A percentile compares a stretch with the other conserved stretches of the same genome.
Conservation (phyloP, 176 grass and related monocot genomes). For the Phoenix roebelenii region DNA sequence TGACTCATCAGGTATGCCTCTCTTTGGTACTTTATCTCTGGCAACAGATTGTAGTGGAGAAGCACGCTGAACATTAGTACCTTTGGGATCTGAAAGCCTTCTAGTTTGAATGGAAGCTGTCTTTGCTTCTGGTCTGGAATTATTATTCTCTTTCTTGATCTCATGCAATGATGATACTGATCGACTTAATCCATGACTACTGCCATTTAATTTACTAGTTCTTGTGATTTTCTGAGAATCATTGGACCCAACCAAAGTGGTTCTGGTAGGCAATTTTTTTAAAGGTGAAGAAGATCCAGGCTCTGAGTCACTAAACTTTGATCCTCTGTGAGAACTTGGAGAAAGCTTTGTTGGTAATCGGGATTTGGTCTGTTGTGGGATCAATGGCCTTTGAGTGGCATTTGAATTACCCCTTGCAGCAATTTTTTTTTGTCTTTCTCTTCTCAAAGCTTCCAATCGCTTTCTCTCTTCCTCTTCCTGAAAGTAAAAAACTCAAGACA, state of each 20-base stretch:
- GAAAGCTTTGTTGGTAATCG: constrained; percentile 20
- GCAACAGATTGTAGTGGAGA: constrained; percentile 18
- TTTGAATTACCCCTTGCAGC: constrained; percentile 38
- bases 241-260: constrained; percentile 23
- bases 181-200: constrained; percentile 46
- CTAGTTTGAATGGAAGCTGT: constrained; percentile 24
- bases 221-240: constrained; percentile 18
- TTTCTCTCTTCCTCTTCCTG: constrained; percentile 90
- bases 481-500: constrained; percentile 10
- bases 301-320: constrained; percentile 38
- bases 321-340: constrained; percentile 52
- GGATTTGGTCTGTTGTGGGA: constrained; percentile 7
- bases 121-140: constrained; percentile 18
- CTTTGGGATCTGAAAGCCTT: constrained; percentile 60
- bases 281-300: constrained; percentile 15
- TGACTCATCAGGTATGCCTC: constrained; percentile 34
- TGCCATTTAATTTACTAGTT: constrained; percentile 9
- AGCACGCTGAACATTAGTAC: constrained; percentile 17
- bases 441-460: constrained; percentile 78
- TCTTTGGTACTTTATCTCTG: constrained; percentile 27
- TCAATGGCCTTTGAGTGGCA: constrained; percentile 21
- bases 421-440: constrained; percentile 91
- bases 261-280: constrained; percentile 18
- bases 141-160: constrained; percentile 53
- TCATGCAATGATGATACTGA: constrained; percentile 58